Evolutionary conservation across 2,329 filamentous ascomycete species (phyloP).

Genomic region (Pseudofabraea citricarpa): DNA sequence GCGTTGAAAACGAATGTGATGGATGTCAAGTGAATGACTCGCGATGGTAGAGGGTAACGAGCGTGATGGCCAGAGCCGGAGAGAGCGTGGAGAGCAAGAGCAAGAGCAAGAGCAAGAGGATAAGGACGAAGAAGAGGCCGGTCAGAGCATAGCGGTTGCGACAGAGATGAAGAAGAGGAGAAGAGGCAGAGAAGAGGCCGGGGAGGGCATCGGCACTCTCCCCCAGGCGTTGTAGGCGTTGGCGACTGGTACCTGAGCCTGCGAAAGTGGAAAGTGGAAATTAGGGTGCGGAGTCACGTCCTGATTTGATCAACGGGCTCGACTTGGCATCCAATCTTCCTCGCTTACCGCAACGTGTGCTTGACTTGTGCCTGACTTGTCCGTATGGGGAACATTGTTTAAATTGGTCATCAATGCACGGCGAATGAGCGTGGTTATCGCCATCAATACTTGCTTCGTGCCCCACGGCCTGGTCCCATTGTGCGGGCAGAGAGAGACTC

Average conservation of each 20-base stretch:
- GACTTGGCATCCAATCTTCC: background rate
- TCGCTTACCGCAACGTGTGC: too few species aligned
- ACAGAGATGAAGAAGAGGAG: background rate
- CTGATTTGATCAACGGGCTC: background rate
- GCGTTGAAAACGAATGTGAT: background rate
- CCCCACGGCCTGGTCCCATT: too few species aligned
- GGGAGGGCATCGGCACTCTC: too few species aligned
- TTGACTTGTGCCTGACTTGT: background rate
- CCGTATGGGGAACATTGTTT: background rate
- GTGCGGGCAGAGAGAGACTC: too few species aligned
- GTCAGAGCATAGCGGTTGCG: background rate
- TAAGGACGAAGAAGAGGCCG: too few species aligned
- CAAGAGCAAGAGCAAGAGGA: background rate
- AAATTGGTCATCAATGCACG: background rate
- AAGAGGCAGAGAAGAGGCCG: too few species aligned
- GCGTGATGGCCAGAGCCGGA: slow-evolving; percentile 7
- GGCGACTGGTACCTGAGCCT: too few species aligned
- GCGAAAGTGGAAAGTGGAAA: background rate
- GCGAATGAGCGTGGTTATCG: too few species aligned
- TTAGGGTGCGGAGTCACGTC: background rate
- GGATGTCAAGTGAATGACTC: slow-evolving; percentile 1
- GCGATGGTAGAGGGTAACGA: slow-evolving; percentile 2
- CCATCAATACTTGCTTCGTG: too few species aligned
- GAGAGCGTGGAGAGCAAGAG: slow-evolving; percentile 1
- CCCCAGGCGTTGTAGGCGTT: too few species aligned